Conservation (phyloP, 129 eudicot species). For the Rutidosis leptorrhynchoides region DNA sequence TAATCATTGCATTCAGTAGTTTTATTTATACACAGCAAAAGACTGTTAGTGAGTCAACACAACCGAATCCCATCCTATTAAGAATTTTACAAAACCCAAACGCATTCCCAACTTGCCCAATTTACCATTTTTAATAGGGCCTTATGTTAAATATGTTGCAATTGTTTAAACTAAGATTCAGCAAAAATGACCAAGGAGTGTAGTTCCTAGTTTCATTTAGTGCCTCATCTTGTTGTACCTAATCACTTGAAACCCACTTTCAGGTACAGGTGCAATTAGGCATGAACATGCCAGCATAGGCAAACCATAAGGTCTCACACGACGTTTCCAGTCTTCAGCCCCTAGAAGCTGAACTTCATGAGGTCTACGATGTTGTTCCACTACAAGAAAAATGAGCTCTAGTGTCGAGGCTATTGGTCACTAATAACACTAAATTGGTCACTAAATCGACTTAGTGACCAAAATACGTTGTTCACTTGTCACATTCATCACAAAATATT, state of each 20-base stretch:
- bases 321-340: slow-evolving; percentile 39
- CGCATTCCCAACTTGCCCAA: neutral
- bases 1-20: neutral
- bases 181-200: neutral
- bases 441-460: no score
- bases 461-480: no score
- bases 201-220: neutral
- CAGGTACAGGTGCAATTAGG: slow-evolving; percentile 82
- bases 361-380: slow-evolving; percentile 75
- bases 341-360: slow-evolving; percentile 63
- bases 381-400: no score
- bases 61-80: neutral
- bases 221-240: neutral
- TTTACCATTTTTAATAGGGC: neutral
- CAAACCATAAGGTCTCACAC: slow-evolving; percentile 52
- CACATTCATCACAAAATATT: no score
- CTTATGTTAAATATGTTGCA: neutral
- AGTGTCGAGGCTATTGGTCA: no score
- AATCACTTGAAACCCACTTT: slow-evolving; percentile 3
- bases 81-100: neutral
- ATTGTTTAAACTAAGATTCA: neutral
- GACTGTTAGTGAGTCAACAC: neutral
- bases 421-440: no score
- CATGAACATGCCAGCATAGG: slow-evolving; percentile 89
- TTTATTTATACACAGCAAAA: no score